phyloP scores from a whole-genome alignment of 2,329 filamentous ascomycete genomes.

The Septoria petroselini region DNA sequence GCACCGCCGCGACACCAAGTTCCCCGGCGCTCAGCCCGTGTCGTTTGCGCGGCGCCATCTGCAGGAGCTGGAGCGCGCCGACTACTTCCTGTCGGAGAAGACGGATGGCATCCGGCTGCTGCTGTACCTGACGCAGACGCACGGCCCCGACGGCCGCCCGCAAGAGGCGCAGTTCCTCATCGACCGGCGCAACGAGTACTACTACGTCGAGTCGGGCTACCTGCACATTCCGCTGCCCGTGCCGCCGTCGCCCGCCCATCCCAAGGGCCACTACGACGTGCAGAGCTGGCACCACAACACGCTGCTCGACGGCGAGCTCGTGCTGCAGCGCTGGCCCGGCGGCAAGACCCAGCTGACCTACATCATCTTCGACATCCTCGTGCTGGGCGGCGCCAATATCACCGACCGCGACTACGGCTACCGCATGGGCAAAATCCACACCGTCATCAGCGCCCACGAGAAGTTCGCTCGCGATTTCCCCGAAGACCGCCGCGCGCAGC shows the following conservation, averaged over 20 bases:
- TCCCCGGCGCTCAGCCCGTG: constrained; percentile 91
- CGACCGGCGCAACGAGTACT: constrained; percentile 97
- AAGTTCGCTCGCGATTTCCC: constrained; percentile 59
- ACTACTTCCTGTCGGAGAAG: constrained; percentile 98
- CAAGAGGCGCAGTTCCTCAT: constrained; percentile 79
- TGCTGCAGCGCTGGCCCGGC: constrained; percentile 69
- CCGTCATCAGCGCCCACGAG: constrained; percentile 29
- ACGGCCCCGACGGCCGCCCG: constrained; percentile 35
- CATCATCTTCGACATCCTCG: constrained; percentile 89
- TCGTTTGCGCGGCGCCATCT: constrained; percentile 82
- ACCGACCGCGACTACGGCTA: constrained; percentile 83
- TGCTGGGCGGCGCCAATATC: constrained; percentile 71
- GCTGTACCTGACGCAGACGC: constrained; percentile 74
- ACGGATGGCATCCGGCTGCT: constrained; percentile 94
- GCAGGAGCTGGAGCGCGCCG: constrained; percentile 72
- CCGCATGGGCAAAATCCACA: constrained; percentile 77
- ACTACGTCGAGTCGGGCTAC: constrained; percentile 66
- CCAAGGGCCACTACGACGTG: constrained; percentile 36
- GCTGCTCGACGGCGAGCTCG: constrained; percentile 87
- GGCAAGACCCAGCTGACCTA: constrained; percentile 72
- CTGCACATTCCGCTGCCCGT: constrained; percentile 78
- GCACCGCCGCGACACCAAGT: constrained; percentile 63
- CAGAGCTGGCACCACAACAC: constrained; percentile 73
- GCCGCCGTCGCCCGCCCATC: constrained; percentile 29
- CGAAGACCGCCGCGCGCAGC: constrained; percentile 65